phyloP scores from a whole-genome alignment of 306 rosid species.

The Morella rubra region DNA sequence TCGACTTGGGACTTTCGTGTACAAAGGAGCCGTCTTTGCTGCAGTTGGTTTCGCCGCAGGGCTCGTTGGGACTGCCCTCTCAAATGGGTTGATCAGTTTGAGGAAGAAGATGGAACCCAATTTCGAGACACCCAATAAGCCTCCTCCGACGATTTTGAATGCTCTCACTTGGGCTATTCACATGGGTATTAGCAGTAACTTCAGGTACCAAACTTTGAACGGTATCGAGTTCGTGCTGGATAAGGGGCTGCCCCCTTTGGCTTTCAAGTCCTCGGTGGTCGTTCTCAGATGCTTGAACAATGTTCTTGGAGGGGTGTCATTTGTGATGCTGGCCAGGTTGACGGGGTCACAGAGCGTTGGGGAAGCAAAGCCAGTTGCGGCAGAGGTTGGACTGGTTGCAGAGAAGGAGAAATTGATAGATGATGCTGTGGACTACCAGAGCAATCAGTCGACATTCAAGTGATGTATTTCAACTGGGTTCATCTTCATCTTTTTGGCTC shows the following conservation, averaged over 20 bases:
- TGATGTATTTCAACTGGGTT: conserved; percentile 32
- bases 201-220: conserved; percentile 85
- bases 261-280: conserved; percentile 80
- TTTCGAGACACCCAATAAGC: conserved; percentile 81
- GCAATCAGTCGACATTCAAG: conserved; percentile 58
- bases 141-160: conserved; percentile 80
- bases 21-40: conserved; percentile 73
- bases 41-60: conserved; percentile 87
- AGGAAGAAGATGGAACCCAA: conserved; percentile 87
- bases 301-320: conserved; percentile 83
- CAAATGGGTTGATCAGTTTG: conserved; percentile 75
- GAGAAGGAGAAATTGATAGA: conserved; percentile 56
- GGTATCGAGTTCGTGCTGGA: conserved; percentile 73
- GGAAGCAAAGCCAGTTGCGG: conserved; percentile 23
- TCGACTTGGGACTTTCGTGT: conserved; percentile 70
- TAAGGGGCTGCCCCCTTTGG: conserved; percentile 62
- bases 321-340: conserved; percentile 76
- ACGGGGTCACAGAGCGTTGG: conserved; percentile 76
- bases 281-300: conserved; percentile 76
- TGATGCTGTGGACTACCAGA: conserved; percentile 40
- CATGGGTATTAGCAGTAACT: conserved; percentile 85
- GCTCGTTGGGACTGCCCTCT: conserved; percentile 67
- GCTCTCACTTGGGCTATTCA: conserved; percentile 87
- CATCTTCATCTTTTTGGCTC: neutral
- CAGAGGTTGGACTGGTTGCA: conserved; percentile 31